A percentile compares a stretch with the other conserved stretches of the same genome.
These are phyloP conservation scores for Parvularia atlantis DNA, from an alignment of 78 protist genomes.

Conservation along the genomic window DNA sequence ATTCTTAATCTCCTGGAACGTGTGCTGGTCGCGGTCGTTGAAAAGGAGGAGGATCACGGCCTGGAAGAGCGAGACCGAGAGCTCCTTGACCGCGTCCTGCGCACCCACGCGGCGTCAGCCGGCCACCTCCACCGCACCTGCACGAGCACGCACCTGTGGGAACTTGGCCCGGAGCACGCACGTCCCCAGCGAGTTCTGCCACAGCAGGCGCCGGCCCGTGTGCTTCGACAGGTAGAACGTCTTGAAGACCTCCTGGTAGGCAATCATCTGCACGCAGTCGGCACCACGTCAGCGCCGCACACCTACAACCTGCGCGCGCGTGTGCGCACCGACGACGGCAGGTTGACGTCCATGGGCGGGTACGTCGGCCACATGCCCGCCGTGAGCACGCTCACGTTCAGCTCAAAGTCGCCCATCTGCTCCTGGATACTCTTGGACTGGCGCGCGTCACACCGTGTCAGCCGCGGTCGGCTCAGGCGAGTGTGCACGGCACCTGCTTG, in stretches of 20 bases:
- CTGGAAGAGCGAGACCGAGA: conserved; percentile 68
- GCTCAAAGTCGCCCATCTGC: conserved; percentile 23
- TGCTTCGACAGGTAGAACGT: conserved; percentile 64
- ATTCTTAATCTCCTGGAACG: conserved; percentile 30
- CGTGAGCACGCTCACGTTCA: conserved; percentile 76
- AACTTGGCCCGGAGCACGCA: conserved; percentile 49
- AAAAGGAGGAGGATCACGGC: conserved; percentile 63
- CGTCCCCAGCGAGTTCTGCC: conserved; percentile 65
- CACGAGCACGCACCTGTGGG: background rate
- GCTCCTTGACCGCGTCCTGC: no score
- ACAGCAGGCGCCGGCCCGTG: conserved; percentile 46
- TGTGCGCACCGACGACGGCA: conserved; percentile 44
- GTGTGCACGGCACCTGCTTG: conserved; percentile 4
- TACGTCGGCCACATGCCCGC: conserved; percentile 75
- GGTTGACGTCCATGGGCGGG: conserved; percentile 15
- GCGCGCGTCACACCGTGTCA: background rate
- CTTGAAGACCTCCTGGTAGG: conserved; percentile 49
- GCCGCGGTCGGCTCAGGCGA: background rate
- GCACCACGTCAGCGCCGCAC: background rate
- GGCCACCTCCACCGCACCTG: no score
- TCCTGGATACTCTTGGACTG: no score
- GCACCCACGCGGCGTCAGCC: no score
- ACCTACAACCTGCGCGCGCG: background rate
- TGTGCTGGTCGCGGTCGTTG: conserved; percentile 39
- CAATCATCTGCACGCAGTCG: conserved; percentile 12